Evolutionary conservation across 441 rosid species (phyloP).

Genomic region (Arabidopsis lyrata): DNA sequence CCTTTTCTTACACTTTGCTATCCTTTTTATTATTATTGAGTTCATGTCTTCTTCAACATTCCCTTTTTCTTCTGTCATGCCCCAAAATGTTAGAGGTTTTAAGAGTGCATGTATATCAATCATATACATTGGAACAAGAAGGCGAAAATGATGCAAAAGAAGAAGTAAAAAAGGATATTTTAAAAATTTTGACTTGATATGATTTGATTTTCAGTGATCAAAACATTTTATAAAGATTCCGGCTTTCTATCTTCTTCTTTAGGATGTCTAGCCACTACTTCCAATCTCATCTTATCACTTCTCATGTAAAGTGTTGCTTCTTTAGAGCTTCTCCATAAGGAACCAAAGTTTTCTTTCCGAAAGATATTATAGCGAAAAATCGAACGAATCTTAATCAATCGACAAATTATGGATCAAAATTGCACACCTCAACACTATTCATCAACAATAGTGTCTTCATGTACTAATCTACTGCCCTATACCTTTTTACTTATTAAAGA

Average conservation of each 20-base stretch:
- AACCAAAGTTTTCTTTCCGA: neutral
- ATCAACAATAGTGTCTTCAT: slow-evolving; percentile 39
- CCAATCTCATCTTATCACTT: slow-evolving; percentile 28
- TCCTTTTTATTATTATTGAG: slow-evolving; percentile 11
- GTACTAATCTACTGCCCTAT: slow-evolving; percentile 25
- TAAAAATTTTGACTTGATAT: neutral
- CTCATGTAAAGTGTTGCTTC: slow-evolving; percentile 33
- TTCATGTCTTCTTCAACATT: slow-evolving; percentile 29
- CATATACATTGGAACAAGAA: neutral
- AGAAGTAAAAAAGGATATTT: neutral
- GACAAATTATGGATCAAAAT: neutral
- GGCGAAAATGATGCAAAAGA: neutral
- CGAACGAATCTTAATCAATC: neutral
- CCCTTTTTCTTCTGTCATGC: neutral
- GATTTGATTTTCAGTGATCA: neutral
- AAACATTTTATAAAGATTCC: neutral
- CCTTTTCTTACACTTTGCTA: slow-evolving; percentile 33
- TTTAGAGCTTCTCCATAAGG: neutral
- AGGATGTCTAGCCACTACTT: slow-evolving; percentile 16
- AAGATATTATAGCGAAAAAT: neutral
- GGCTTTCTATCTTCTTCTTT: slow-evolving; percentile 7
- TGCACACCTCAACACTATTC: neutral
- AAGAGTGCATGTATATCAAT: neutral
- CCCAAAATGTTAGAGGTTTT: neutral
- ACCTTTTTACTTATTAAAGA: slow-evolving; percentile 18